Conservation (phyloP, 164 flowering plant genomes). For the Vitis riparia region DNA sequence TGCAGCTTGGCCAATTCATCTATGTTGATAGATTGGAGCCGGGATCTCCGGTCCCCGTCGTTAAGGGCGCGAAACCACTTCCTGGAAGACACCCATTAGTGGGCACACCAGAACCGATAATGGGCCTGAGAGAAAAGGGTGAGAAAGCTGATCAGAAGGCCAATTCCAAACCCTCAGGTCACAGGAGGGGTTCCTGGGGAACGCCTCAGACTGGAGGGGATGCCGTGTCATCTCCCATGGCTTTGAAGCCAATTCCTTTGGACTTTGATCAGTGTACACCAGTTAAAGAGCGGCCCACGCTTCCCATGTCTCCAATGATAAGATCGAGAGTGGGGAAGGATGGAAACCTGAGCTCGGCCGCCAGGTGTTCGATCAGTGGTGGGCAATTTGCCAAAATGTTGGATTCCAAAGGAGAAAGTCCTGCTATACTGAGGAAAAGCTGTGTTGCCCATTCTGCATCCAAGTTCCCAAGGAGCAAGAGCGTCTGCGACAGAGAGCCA, state of each 20-base stretch:
- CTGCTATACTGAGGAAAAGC: conserved; percentile 59
- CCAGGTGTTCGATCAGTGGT: conserved; percentile 62
- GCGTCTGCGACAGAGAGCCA: conserved; percentile 66
- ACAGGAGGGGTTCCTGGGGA: conserved; percentile 82
- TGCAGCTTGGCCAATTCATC: conserved; percentile 94
- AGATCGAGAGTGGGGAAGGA: conserved; percentile 45
- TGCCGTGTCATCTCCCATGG: conserved; percentile 40
- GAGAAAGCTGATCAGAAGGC: conserved; percentile 31
- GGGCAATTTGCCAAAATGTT: conserved; percentile 52
- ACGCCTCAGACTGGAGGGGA: conserved; percentile 31
- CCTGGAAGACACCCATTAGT: conserved; percentile 92
- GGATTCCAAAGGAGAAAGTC: conserved; percentile 59
- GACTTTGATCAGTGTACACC: conserved; percentile 82
- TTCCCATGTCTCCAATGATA: conserved; percentile 44
- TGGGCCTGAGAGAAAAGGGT: conserved; percentile 64
- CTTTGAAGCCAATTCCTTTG: conserved; percentile 60
- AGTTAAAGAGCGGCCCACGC: conserved; percentile 38
- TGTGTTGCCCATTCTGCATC: conserved; percentile 44
- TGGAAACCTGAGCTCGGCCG: conserved; percentile 26
- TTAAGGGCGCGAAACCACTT: conserved; percentile 72
- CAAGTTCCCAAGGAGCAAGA: conserved; percentile 77
- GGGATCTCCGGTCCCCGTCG: conserved; percentile 84
- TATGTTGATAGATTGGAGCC: conserved; percentile 85
- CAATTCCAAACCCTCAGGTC: conserved; percentile 23
- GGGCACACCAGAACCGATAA: conserved; percentile 88